phyloP scores from a whole-genome alignment of 2,329 filamentous ascomycete genomes.

The Botrytis squamosa region DNA sequence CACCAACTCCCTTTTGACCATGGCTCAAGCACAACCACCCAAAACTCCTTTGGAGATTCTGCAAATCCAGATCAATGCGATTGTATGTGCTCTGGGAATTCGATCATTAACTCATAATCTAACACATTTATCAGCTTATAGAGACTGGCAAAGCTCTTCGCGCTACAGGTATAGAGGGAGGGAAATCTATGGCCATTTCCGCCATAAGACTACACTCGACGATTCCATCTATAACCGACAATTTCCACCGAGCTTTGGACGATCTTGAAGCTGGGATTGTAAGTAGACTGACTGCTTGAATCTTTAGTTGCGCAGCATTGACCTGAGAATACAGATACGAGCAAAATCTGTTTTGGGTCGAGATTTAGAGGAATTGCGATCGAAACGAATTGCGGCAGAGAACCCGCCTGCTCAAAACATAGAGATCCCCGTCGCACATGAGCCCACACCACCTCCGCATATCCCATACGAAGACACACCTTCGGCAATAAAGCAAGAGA shows the following conservation, averaged over 20 bases:
- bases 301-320: background rate
- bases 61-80: constrained; percentile 54
- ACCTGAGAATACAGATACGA: constrained; percentile 41
- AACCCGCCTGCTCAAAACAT: constrained; percentile 29
- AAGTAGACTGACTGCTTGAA: constrained; percentile 31
- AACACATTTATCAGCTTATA: constrained; percentile 47
- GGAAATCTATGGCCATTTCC: constrained; percentile 40
- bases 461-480: constrained; percentile 11
- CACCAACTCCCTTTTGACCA: constrained; percentile 15
- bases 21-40: constrained; percentile 27
- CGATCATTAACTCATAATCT: constrained; percentile 4
- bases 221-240: constrained; percentile 36
- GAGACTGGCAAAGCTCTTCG: constrained; percentile 59
- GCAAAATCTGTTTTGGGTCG: constrained; percentile 57
- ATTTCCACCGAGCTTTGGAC: constrained; percentile 52
- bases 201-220: constrained; percentile 30
- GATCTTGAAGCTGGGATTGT: constrained; percentile 59
- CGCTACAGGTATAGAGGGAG: constrained; percentile 48
- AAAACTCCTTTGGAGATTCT: constrained; percentile 43
- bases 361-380: constrained; percentile 47
- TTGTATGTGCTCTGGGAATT: constrained; percentile 44
- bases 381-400: constrained; percentile 35
- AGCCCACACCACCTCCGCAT: constrained; percentile 31
- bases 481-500: constrained; percentile 29
- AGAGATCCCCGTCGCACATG: constrained; percentile 20